Conservation (phyloP, 2,329 filamentous ascomycete genomes). For the Pleomassaria siparia region DNA sequence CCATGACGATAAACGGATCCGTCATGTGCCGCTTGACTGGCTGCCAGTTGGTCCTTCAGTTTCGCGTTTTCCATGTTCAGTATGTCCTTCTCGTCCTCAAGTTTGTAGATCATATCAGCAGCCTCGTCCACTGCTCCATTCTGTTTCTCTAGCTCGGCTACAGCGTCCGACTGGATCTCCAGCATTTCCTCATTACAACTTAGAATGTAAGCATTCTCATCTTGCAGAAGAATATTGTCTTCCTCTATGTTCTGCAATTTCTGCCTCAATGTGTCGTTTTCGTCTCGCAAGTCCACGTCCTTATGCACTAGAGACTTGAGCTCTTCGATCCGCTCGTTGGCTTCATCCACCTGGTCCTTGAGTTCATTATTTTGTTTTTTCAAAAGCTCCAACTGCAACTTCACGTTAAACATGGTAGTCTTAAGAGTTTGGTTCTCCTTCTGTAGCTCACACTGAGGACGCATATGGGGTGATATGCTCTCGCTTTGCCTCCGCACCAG, state of each 20-base stretch:
- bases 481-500: conserved; percentile 28
- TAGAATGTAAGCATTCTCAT: conserved; percentile 18
- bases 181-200: conserved; percentile 24
- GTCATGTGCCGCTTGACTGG: conserved; percentile 14
- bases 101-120: conserved; percentile 31
- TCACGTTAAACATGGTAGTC: conserved; percentile 30
- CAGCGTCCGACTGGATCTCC: conserved; percentile 29
- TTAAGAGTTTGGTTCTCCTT: conserved; percentile 29
- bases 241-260: conserved; percentile 24
- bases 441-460: conserved; percentile 32
- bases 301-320: conserved; percentile 30
- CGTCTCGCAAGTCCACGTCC: conserved; percentile 27
- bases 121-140: conserved; percentile 36
- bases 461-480: conserved; percentile 23
- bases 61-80: conserved; percentile 26
- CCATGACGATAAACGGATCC: conserved; percentile 9
- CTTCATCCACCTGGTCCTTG: conserved; percentile 26
- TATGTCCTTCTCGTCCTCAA: conserved; percentile 29
- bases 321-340: conserved; percentile 26
- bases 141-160: conserved; percentile 26
- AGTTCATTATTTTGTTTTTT: conserved; percentile 34
- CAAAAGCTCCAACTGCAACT: conserved; percentile 34
- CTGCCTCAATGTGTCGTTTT: conserved; percentile 23
- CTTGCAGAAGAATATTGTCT: conserved; percentile 18
- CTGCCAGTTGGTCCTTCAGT: conserved; percentile 22